Evolutionary conservation across 257 asterid species (phyloP), one percentile per base, ranked within the genome.

Genomic region (Echites panduratus): DNA sequence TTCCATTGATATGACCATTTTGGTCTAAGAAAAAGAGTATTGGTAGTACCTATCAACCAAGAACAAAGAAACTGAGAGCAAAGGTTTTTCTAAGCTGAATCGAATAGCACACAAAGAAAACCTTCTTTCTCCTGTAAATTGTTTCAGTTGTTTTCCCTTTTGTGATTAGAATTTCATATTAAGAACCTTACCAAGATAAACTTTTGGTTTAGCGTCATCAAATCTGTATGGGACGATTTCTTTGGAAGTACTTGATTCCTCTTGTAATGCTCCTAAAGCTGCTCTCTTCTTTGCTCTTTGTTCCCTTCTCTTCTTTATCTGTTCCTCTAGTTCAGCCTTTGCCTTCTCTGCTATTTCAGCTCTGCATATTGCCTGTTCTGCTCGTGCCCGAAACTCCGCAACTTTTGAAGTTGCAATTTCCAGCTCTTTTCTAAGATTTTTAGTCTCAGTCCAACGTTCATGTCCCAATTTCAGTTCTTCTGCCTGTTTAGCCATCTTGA

Each of bases 291-390:
- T 83, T 45, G 82, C 88, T 59, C 77, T 84, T 0, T 72, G 83
- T 71, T 89, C 90, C 72, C 78, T 87, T 79, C 87, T 73, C 78
- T 74, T 84, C 86, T 70, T 88, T 27, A 83, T 79, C 81, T 83
- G 75, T 44, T 82, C 89, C 78, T 89, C 96, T 62, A 92, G 73
- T 22, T 32, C 79, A 0, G 50, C 57, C 62, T 85, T 89, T 1
- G 82, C 87, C 62, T 81, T 92, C 74, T 89, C 97, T 0, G 95
- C 96, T 0, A 85, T 89, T 67, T 91, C 95, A 0, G 97, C 97
- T 54, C 97, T 78, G 87, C 88, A 88, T 52, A 79, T 87, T 7
- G 97, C 97, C 35, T 89, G 97, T 61, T 89, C 96, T n/a, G 89
- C 86, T 52, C 95, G 57, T 22, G 85, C 81, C 86, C 96, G 76